Evolutionary conservation across 352 stramenopile genomes (phyloP), one percentile per base, ranked within the genome.

Genomic region (Phytophthora gonapodyides): DNA sequence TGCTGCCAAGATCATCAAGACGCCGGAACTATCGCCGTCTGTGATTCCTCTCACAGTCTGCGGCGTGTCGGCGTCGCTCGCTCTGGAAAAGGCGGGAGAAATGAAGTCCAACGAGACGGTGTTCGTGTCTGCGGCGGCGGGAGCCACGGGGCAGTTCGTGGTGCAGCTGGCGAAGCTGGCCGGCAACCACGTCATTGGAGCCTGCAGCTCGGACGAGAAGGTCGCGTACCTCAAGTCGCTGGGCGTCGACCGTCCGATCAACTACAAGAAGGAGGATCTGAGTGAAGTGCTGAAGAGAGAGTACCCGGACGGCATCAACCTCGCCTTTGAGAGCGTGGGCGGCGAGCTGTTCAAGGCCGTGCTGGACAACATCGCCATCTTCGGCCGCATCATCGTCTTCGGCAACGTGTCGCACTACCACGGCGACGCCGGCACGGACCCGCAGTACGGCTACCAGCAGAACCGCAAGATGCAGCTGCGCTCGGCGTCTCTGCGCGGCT

Each of bases 111-210:
- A 69, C 30, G 67, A 75, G 34, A 74, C 57, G 0, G 64, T 83
- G n/a, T 65, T 80, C 24, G 63, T 80, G 31, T 74, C 65, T 4
- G 74, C 64, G 7, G 71, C 68, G 5, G 65, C 71, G 3, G 80
- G 88, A 17, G 87, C 82, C 24, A 95, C 84, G 4, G 89, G 89
- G 0, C 65, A 93, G 17, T 89, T 93, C 38, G 89, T 84, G 17
- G 70, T 94, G 34, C 88, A 97, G 47, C 71, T 97, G 37, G 87
- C 80, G 17, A 84, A 85, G 36, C 70, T 78, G 17, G 59, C 87
- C 8, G 78, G 78, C 33, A 83, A 78, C 54, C 64, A 78, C 38
- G 75, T 85, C n/a, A 83, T 90, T 52, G 70, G 66, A 13, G 80
- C 76, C 0, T 87, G 85, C 57, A 89, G 79, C 50, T 89, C 77